Percentiles rank a stretch among this genome's conserved stretches.
Evolutionary conservation across 1,284 basidiomycete species (phyloP).

Genomic region (Schizophyllum amplum): DNA sequence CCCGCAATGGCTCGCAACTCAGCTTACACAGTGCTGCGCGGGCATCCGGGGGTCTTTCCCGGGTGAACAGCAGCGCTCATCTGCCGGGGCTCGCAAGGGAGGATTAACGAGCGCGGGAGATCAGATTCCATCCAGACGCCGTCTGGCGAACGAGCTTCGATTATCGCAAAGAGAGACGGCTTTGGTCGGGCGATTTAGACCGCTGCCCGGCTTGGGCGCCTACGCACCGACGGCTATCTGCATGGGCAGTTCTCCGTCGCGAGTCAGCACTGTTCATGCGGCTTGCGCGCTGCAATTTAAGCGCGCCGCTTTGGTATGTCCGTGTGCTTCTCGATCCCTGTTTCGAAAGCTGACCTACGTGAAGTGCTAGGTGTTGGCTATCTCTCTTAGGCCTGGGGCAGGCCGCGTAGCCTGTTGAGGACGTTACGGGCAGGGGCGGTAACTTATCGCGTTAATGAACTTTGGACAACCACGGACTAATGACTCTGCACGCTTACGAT

Average conservation of each 20-base stretch:
- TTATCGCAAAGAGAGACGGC: neutral
- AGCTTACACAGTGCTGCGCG: neutral
- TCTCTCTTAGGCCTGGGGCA: neutral
- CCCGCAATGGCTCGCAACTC: neutral
- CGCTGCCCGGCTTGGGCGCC: neutral
- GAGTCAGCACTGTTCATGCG: neutral
- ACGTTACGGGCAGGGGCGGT: neutral
- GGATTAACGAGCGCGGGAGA: neutral
- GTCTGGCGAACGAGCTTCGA: neutral
- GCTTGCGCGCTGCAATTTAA: neutral
- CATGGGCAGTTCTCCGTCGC: neutral
- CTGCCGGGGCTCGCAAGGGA: neutral
- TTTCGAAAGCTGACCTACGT: neutral
- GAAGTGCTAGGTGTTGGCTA: neutral
- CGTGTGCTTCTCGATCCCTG: neutral
- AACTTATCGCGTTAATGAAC: neutral
- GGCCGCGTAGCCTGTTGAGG: neutral
- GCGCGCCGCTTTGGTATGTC: neutral
- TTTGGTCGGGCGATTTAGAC: neutral
- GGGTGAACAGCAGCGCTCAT: neutral
- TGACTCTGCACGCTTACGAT: neutral
- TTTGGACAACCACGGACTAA: neutral
- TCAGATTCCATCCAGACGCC: neutral
- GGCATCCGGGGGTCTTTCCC: neutral
- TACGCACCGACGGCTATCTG: neutral